Percentiles rank a stretch among this genome's conserved stretches.
phyloP scores from a whole-genome alignment of 2,329 filamentous ascomycete species.

The Fusarium domesticum region DNA sequence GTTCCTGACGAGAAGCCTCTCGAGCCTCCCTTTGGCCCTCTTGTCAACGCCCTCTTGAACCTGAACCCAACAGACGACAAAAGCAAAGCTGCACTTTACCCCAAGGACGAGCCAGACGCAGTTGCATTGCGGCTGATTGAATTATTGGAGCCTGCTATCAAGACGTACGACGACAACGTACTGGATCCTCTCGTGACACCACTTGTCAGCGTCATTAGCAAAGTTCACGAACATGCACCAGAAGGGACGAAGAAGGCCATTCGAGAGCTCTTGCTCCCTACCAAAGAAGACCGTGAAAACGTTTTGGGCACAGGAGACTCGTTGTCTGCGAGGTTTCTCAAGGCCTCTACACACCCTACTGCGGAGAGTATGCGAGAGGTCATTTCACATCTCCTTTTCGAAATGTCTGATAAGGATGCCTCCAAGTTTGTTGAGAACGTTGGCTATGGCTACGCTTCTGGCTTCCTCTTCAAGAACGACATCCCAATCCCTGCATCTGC shows the following conservation, averaged over 20 bases:
- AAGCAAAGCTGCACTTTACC: conserved; percentile 60
- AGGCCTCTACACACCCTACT: conserved; percentile 70
- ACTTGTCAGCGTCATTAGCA: conserved; percentile 69
- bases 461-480: conserved; percentile 82
- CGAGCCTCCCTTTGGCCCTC: conserved; percentile 65
- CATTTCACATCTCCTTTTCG: conserved; percentile 78
- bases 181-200: conserved; percentile 70
- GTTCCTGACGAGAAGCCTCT: conserved; percentile 63
- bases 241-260: conserved; percentile 59
- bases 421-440: conserved; percentile 83
- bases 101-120: conserved; percentile 55
- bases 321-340: conserved; percentile 72
- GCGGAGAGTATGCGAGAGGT: conserved; percentile 70
- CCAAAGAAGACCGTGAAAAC: conserved; percentile 68
- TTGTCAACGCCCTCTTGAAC: conserved; percentile 80
- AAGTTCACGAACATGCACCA: conserved; percentile 68
- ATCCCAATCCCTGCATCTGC: conserved; percentile 70
- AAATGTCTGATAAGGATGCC: conserved; percentile 78
- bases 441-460: conserved; percentile 90
- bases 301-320: conserved; percentile 75
- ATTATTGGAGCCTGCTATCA: conserved; percentile 66
- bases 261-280: conserved; percentile 68
- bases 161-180: conserved; percentile 62
- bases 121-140: conserved; percentile 65
- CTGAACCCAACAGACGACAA: conserved; percentile 63